Percentiles rank a stretch among this genome's conserved stretches.
Conservation (phyloP, 495 filamentous ascomycete species). For the Xylaria acuta region DNA sequence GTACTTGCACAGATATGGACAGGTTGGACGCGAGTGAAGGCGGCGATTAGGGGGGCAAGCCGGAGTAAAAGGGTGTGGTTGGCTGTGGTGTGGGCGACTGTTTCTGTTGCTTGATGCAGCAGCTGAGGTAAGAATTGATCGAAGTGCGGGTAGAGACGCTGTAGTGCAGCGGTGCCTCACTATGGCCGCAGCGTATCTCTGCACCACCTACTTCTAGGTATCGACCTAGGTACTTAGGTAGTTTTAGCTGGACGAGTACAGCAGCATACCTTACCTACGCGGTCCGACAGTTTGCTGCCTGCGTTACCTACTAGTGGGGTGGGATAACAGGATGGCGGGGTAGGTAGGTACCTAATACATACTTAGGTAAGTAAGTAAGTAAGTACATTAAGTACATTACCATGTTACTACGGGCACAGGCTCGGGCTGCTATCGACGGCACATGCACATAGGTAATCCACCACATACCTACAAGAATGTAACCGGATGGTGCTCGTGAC, state of each 20-base stretch:
- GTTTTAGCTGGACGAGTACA: too few species aligned
- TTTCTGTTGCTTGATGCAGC: not conserved
- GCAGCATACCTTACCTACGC: not conserved
- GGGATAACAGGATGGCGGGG: slow-evolving; percentile 24
- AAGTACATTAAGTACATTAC: too few species aligned
- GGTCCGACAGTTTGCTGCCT: slow-evolving; percentile 19
- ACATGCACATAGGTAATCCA: not conserved
- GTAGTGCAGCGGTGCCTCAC: not conserved
- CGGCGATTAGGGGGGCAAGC: not conserved
- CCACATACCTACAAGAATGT: too few species aligned
- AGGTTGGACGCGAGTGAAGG: not conserved
- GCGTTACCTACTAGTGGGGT: slow-evolving; percentile 29
- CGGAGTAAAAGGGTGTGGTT: not conserved
- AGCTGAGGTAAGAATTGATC: slow-evolving; percentile 11
- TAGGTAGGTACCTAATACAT: too few species aligned
- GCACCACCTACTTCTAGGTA: not conserved
- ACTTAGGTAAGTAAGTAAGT: too few species aligned
- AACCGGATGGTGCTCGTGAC: not conserved
- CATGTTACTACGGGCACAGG: too few species aligned
- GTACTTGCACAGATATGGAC: not conserved
- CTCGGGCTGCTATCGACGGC: too few species aligned
- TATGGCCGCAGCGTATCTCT: not conserved
- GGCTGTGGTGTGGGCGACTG: not conserved
- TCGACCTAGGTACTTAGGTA: too few species aligned
- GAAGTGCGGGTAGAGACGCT: not conserved